These are phyloP conservation scores for Globisporangium recalcitrans DNA, from an alignment of 352 stramenopile genomes.

Conservation along the genomic window DNA sequence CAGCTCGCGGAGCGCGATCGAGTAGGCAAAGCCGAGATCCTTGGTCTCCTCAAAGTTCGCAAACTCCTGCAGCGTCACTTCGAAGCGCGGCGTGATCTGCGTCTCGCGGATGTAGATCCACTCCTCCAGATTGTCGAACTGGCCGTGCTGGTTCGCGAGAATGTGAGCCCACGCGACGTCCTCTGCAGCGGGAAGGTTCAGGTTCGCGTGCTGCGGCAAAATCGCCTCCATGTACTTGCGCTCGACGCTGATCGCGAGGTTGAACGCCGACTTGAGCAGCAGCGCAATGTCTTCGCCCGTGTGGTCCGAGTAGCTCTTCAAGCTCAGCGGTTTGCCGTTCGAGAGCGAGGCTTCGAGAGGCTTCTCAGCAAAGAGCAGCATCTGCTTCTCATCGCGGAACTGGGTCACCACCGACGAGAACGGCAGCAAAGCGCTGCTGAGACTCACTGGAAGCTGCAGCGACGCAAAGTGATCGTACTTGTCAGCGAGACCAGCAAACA, in stretches of 20 bases:
- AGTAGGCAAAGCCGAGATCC: slow-evolving; percentile 77
- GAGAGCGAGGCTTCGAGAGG: slow-evolving; percentile 56
- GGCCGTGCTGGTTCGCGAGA: slow-evolving; percentile 69
- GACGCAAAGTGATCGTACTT: slow-evolving; percentile 49
- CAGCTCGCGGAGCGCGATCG: slow-evolving; percentile 66
- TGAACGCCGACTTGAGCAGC: slow-evolving; percentile 78
- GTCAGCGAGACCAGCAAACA: slow-evolving; percentile 34
- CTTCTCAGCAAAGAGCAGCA: slow-evolving; percentile 62
- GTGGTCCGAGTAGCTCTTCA: slow-evolving; percentile 38
- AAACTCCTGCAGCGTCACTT: slow-evolving; percentile 54
- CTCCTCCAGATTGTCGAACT: slow-evolving; percentile 84
- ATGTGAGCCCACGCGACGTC: slow-evolving; percentile 81
- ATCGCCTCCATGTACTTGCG: slow-evolving; percentile 76
- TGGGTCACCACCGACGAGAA: slow-evolving; percentile 30
- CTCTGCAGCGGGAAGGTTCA: slow-evolving; percentile 39
- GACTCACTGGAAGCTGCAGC: slow-evolving; percentile 50
- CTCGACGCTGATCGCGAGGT: slow-evolving; percentile 74
- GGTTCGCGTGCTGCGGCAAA: slow-evolving; percentile 31
- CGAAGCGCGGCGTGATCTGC: slow-evolving; percentile 69
- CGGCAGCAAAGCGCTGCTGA: slow-evolving; percentile 31
- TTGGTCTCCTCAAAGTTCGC: slow-evolving; percentile 57
- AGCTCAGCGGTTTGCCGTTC: slow-evolving; percentile 55
- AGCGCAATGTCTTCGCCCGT: slow-evolving; percentile 61
- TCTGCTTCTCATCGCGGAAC: slow-evolving; percentile 38
- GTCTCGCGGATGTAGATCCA: slow-evolving; percentile 80